Evolutionary conservation across 73 alveolate genomes (phyloP).

Genomic region (Paramecium sonneborni): DNA sequence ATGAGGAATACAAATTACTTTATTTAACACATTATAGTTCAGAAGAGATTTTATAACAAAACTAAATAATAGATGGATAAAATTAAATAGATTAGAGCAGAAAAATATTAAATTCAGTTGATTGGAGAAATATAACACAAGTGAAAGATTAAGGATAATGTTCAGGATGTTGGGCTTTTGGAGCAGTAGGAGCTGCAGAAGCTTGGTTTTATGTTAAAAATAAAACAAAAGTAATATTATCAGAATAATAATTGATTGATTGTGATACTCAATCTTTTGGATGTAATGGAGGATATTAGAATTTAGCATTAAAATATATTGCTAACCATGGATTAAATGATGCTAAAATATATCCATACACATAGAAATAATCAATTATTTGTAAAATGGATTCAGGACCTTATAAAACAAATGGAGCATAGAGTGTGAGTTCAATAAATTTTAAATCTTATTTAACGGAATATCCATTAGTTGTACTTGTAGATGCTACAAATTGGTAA

Average conservation of each 20-base stretch:
- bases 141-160: conserved; percentile 69
- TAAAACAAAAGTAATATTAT: not conserved
- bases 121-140: conserved; percentile 72
- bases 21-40: not conserved
- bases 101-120: not conserved
- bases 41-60: not conserved
- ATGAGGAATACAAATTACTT: conserved; percentile 60
- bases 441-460: not conserved
- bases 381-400: conserved; percentile 28
- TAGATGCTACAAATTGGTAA: conserved; percentile 70
- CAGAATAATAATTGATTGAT: conserved; percentile 72
- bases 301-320: conserved; percentile 48
- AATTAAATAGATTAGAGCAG: not conserved
- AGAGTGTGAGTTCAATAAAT: not conserved
- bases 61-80: not conserved
- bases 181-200: conserved; percentile 74
- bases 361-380: not conserved
- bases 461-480: conserved; percentile 58
- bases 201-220: not conserved
- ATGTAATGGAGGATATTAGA: conserved; percentile 69
- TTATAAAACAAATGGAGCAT: not conserved
- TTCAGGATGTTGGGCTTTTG: conserved; percentile 74
- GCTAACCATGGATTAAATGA: conserved; percentile 37
- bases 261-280: conserved; percentile 65
- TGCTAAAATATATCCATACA: not conserved